A percentile compares a stretch with the other conserved stretches of the same genome.
phyloP scores from a whole-genome alignment of 2,329 filamentous ascomycete species.

The Xylaria sp. region DNA sequence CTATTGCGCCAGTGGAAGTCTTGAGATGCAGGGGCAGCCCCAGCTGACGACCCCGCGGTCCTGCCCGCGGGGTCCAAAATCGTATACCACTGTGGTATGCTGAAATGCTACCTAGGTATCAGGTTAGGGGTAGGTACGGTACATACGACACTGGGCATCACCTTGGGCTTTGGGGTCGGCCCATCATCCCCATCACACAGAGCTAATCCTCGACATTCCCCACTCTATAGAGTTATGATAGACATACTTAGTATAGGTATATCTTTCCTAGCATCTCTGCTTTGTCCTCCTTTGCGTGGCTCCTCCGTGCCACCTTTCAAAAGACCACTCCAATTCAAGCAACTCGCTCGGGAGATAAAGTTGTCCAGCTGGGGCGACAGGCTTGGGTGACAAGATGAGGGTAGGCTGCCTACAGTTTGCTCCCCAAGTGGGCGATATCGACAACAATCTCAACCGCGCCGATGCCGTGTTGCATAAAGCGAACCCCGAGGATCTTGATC shows the following conservation, averaged over 20 bases:
- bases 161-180: neutral
- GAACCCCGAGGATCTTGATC: conserved; percentile 66
- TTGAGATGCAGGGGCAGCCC: too few relatives aligned
- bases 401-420: conserved; percentile 78
- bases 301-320: neutral
- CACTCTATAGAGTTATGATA: conserved; percentile 7
- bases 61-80: neutral
- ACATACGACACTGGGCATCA: too few relatives aligned
- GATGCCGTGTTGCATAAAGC: conserved; percentile 69
- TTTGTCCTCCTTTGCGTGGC: too few relatives aligned
- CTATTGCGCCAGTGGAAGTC: too few relatives aligned
- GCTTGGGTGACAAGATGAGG: conserved; percentile 54
- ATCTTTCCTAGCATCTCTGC: too few relatives aligned
- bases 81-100: too few relatives aligned
- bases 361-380: neutral
- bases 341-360: neutral
- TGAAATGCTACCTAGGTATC: too few relatives aligned
- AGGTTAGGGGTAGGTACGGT: too few relatives aligned
- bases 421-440: conserved; percentile 73
- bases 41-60: neutral
- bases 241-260: neutral
- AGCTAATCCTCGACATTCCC: neutral
- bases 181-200: neutral
- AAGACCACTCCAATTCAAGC: neutral
- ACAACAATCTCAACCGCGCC: conserved; percentile 76